Conservation (phyloP, 192 early-diverging fungal species). For the Spinellus fusiger region DNA sequence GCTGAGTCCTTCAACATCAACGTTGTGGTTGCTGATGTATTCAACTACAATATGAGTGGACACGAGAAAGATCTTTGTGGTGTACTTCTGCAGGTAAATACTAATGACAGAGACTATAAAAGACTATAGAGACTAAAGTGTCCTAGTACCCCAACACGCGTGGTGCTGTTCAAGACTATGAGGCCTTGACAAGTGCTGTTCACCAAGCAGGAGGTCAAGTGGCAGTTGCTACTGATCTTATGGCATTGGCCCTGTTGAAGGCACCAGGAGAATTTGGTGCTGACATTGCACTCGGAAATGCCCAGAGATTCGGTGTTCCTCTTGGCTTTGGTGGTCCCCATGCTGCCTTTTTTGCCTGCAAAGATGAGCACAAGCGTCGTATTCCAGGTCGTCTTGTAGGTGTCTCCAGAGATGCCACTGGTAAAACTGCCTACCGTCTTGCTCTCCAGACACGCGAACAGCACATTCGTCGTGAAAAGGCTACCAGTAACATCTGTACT, state of each 20-base stretch:
- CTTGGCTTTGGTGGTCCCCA: conserved; percentile 99
- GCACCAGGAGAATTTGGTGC: conserved; percentile 95
- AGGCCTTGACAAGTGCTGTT: conserved; percentile 67
- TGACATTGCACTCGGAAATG: conserved; percentile 97
- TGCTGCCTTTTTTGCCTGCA: conserved; percentile 97
- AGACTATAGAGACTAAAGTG: too few species aligned
- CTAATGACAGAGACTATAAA: conserved; percentile 4
- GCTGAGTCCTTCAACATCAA: conserved; percentile 96
- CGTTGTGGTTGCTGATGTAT: conserved; percentile 79
- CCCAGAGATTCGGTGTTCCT: conserved; percentile 97
- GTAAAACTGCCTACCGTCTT: conserved; percentile 87
- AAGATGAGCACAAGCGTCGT: conserved; percentile 86
- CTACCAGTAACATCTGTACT: conserved; percentile 98
- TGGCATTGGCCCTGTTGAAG: conserved; percentile 87
- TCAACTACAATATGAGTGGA: conserved; percentile 68
- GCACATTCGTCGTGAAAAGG: conserved; percentile 99
- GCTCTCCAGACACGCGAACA: conserved; percentile 97
- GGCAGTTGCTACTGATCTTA: conserved; percentile 87
- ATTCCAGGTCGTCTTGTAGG: conserved; percentile 96
- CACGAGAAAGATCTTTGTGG: conserved; percentile 81
- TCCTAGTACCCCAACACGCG: conserved; percentile 95
- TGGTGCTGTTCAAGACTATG: conserved; percentile 82
- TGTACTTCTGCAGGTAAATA: conserved; percentile 82
- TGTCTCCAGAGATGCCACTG: conserved; percentile 87
- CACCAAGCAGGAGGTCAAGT: conserved; percentile 82